Conservation (phyloP, 2,329 filamentous ascomycete genomes). For the Incumbomyces lentus region DNA sequence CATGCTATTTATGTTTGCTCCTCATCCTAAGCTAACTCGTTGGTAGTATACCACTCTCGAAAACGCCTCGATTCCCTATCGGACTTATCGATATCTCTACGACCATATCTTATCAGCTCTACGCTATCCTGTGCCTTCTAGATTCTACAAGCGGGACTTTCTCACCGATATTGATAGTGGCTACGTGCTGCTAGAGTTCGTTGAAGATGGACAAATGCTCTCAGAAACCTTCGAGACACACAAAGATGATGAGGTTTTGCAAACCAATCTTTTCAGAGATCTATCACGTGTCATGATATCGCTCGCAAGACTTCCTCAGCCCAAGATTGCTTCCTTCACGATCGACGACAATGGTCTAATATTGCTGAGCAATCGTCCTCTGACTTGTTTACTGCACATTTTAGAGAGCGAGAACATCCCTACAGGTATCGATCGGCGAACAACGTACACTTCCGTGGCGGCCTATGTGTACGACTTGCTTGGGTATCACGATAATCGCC, state of each 20-base stretch:
- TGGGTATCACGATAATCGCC: conserved; percentile 20
- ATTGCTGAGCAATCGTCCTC: conserved; percentile 20
- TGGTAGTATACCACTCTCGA: conserved; percentile 22
- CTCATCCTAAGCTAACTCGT: conserved; percentile 22
- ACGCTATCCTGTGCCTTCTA: conserved; percentile 1
- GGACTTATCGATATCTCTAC: background rate
- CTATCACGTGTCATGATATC: conserved; percentile 21
- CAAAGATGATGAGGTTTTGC: conserved; percentile 1
- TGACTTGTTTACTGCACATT: conserved; percentile 18
- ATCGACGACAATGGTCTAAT: conserved; percentile 20
- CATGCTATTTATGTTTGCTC: conserved; percentile 19
- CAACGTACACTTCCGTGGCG: conserved; percentile 20
- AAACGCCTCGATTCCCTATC: background rate
- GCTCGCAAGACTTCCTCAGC: conserved; percentile 12
- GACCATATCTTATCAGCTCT: background rate
- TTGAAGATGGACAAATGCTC: conserved; percentile 17
- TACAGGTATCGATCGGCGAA: conserved; percentile 16
- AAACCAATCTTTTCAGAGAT: conserved; percentile 17
- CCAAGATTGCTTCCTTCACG: conserved; percentile 19
- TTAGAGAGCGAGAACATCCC: conserved; percentile 23
- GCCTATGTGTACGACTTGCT: conserved; percentile 23
- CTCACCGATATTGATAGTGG: conserved; percentile 4
- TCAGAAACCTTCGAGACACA: conserved; percentile 3
- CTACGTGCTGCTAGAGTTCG: conserved; percentile 15
- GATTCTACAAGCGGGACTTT: conserved; percentile 4